phyloP scores from a whole-genome alignment of 1,139 yeast genomes.

The Kodamaea ohmeri region DNA sequence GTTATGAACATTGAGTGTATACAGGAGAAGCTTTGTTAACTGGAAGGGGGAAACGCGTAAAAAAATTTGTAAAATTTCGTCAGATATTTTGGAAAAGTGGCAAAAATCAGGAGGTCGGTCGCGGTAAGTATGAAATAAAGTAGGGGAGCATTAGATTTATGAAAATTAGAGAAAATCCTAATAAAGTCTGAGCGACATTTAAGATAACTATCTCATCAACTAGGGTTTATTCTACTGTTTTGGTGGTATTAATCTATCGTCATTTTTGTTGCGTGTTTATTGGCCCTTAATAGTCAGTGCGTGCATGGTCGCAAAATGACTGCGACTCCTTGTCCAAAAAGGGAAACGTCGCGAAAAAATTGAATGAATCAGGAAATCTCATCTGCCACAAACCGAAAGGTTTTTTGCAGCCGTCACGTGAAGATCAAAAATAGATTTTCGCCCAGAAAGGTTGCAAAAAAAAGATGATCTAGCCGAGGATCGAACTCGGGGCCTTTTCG shows the following conservation, averaged over 20 bases:
- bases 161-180: too few relatives aligned
- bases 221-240: background rate
- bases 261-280: background rate
- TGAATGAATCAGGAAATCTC: slow-evolving; percentile 4
- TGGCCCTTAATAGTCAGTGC: background rate
- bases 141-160: too few relatives aligned
- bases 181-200: too few relatives aligned
- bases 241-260: background rate
- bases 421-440: slow-evolving; percentile 1
- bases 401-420: slow-evolving; percentile 9
- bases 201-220: too few relatives aligned
- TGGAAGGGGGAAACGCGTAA: background rate
- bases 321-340: background rate
- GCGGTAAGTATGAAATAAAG: too few relatives aligned
- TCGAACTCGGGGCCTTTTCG: slow-evolving; percentile 27
- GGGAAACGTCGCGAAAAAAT: slow-evolving; percentile 8
- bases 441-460: background rate
- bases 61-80: slow-evolving; percentile 1
- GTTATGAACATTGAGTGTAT: too few relatives aligned
- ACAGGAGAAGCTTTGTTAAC: too few relatives aligned
- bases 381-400: slow-evolving; percentile 1
- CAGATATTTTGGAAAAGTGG: background rate
- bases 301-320: slow-evolving; percentile 5
- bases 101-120: background rate
- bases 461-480: slow-evolving; percentile 22